Conservation (phyloP, 768 basidiomycete genomes). For the Clitopilus passeckerianus region DNA sequence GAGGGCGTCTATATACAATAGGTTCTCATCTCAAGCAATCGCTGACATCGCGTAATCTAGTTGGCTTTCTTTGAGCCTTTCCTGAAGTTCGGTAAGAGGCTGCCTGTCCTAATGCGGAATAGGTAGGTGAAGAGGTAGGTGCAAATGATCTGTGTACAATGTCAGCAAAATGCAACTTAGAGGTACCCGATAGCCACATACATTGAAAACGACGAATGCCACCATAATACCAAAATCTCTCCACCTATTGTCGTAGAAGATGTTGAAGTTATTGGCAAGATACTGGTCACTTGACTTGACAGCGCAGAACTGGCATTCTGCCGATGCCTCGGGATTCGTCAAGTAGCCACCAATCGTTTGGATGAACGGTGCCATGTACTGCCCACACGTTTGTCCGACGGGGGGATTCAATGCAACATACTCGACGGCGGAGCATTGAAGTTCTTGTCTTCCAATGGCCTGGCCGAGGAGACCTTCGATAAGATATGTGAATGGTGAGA, state of each 20-base stretch:
- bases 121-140: slow-evolving; percentile 45
- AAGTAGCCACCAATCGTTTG: slow-evolving; percentile 46
- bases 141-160: slow-evolving; percentile 27
- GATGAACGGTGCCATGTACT: slow-evolving; percentile 50
- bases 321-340: slow-evolving; percentile 44
- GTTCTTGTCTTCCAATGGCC: slow-evolving; percentile 34
- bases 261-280: slow-evolving; percentile 45
- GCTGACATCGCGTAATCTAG: not conserved
- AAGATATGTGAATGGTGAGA: slow-evolving; percentile 53
- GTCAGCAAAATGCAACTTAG: not conserved
- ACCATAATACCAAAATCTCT: slow-evolving; percentile 49
- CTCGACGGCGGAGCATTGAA: slow-evolving; percentile 50
- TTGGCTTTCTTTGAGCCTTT: slow-evolving; percentile 9
- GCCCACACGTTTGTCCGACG: slow-evolving; percentile 43
- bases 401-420: slow-evolving; percentile 49
- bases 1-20: no score
- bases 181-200: slow-evolving; percentile 20
- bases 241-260: slow-evolving; percentile 51
- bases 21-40: no score
- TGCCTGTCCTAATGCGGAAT: slow-evolving; percentile 39
- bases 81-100: slow-evolving; percentile 21
- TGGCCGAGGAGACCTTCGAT: slow-evolving; percentile 38
- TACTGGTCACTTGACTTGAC: slow-evolving; percentile 56
- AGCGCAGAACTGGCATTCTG: slow-evolving; percentile 57
- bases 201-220: slow-evolving; percentile 45